Conservation (phyloP, 805 yeast species). For the Metschnikowia kunwiensis region DNA sequence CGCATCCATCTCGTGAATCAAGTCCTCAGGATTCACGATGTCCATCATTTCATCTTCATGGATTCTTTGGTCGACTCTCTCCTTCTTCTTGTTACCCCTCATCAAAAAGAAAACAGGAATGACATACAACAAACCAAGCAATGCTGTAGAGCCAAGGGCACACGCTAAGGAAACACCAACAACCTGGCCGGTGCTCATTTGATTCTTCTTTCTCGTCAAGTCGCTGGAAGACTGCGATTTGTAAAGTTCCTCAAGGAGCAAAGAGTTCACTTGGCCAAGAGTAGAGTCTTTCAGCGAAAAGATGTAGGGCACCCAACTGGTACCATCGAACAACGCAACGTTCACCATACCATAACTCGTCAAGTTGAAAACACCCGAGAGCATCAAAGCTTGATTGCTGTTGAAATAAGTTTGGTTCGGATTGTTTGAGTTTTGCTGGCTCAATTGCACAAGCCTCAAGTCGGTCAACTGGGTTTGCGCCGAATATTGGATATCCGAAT, state of each 20-base stretch:
- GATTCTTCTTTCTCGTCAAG: slow-evolving; percentile 17
- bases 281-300: slow-evolving; percentile 32
- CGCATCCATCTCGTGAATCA: slow-evolving; percentile 44
- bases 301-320: slow-evolving; percentile 62
- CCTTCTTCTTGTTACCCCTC: slow-evolving; percentile 23
- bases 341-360: slow-evolving; percentile 53
- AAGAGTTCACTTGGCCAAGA: slow-evolving; percentile 30
- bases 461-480: slow-evolving; percentile 42
- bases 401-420: slow-evolving; percentile 37
- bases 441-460: slow-evolving; percentile 40
- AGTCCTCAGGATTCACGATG: slow-evolving; percentile 42
- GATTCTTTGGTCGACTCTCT: slow-evolving; percentile 31
- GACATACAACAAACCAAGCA: slow-evolving; percentile 39
- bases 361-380: slow-evolving; percentile 56
- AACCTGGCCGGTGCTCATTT: slow-evolving; percentile 39
- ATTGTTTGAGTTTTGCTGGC: slow-evolving; percentile 27
- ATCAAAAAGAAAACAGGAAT: slow-evolving; percentile 39
- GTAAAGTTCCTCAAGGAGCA: slow-evolving; percentile 34
- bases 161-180: slow-evolving; percentile 46
- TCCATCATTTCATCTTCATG: slow-evolving; percentile 45
- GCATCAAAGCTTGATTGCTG: slow-evolving; percentile 46
- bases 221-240: slow-evolving; percentile 37
- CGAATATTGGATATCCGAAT: slow-evolving; percentile 26
- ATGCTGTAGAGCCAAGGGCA: slow-evolving; percentile 42
- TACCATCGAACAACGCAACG: slow-evolving; percentile 64